Conservation (phyloP, 169 alveolate genomes). For the Theileria sp. region DNA sequence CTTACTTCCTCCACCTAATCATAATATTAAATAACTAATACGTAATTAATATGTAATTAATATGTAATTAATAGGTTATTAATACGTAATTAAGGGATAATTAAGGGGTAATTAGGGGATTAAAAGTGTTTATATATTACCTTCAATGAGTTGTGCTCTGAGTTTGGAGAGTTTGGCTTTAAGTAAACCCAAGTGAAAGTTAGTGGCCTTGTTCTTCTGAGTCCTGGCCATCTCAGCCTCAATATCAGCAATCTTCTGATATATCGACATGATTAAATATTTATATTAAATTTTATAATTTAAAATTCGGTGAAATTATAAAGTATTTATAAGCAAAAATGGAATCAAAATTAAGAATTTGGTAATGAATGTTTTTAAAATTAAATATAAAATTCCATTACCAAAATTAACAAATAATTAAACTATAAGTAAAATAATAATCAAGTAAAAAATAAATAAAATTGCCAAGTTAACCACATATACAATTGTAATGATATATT, state of each 20-base stretch:
- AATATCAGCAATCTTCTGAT: slow-evolving; percentile 92
- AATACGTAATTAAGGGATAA: too few relatives aligned
- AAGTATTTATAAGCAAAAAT: too few relatives aligned
- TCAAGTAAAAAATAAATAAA: not conserved
- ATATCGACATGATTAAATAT: slow-evolving; percentile 78
- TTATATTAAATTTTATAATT: not conserved
- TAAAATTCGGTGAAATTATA: not conserved
- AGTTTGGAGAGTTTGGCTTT: slow-evolving; percentile 96
- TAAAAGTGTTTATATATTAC: slow-evolving; percentile 52
- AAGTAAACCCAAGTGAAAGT: slow-evolving; percentile 93
- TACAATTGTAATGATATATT: not conserved
- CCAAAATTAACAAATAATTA: not conserved
- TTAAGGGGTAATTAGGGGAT: too few relatives aligned
- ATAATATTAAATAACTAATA: slow-evolving; percentile 1
- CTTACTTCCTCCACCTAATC: slow-evolving; percentile 60
- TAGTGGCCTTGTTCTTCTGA: slow-evolving; percentile 98
- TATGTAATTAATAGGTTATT: too few relatives aligned
- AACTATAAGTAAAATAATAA: too few relatives aligned
- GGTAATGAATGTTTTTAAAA: not conserved
- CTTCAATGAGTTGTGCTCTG: slow-evolving; percentile 90
- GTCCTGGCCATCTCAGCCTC: slow-evolving; percentile 99
- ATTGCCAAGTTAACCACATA: not conserved
- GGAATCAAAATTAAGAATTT: not conserved
- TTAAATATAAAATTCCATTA: not conserved
- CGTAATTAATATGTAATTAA: too few relatives aligned